These are phyloP conservation scores for Candida wancherniae DNA, from an alignment of 805 yeast species.

Conservation along the genomic window DNA sequence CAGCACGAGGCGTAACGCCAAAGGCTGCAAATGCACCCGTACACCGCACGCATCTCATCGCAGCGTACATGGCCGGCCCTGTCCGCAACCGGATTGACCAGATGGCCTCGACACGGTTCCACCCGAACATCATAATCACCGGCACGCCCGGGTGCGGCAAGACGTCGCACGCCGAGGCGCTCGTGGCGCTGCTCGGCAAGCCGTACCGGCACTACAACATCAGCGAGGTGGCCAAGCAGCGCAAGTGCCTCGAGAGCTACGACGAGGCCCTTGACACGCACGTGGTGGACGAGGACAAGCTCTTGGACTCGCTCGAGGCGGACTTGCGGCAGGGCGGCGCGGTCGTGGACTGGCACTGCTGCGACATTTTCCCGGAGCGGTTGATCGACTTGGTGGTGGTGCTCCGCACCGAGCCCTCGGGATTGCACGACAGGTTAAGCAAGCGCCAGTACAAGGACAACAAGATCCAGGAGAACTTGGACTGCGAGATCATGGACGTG, in stretches of 20 bases:
- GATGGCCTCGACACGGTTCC: constrained; percentile 6
- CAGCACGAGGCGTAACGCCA: no score
- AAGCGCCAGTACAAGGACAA: constrained; percentile 73
- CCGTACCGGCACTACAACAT: constrained; percentile 56
- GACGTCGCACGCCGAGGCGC: constrained; percentile 64
- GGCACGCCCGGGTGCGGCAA: constrained; percentile 97
- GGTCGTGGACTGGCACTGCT: constrained; percentile 96
- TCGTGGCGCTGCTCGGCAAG: constrained; percentile 45
- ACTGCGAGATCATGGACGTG: constrained; percentile 96
- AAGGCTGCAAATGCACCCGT: no score
- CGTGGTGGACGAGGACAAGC: constrained; percentile 88
- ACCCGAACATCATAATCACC: constrained; percentile 80
- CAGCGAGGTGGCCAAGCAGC: constrained; percentile 75
- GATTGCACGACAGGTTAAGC: constrained; percentile 68
- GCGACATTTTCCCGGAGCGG: constrained; percentile 91
- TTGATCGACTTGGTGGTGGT: constrained; percentile 91
- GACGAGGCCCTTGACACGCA: constrained; percentile 82
- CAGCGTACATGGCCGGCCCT: no score
- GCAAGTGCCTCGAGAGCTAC: constrained; percentile 73
- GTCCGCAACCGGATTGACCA: no score
- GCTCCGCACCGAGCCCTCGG: constrained; percentile 67
- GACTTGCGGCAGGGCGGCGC: constrained; percentile 79
- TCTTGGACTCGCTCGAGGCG: constrained; percentile 76
- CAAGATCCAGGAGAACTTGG: constrained; percentile 87
- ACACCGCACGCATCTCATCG: no score